These are phyloP conservation scores for Chrysoporthe deuterocubensis DNA, from an alignment of 2,329 filamentous ascomycete species.

Conservation along the genomic window DNA sequence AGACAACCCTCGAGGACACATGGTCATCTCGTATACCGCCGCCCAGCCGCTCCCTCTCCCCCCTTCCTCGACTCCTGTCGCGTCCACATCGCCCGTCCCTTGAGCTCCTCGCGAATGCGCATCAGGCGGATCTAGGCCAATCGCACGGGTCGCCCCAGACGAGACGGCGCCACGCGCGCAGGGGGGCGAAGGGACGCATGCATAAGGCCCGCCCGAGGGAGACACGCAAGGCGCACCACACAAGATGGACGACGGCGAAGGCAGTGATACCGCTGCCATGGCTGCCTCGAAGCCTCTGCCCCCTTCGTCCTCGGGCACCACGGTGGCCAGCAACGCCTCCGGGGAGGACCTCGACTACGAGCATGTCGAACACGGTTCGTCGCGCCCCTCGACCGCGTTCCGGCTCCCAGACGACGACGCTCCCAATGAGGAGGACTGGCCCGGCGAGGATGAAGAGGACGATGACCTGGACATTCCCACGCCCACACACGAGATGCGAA, in stretches of 20 bases:
- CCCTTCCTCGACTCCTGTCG: neutral
- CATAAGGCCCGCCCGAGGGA: neutral
- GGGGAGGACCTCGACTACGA: slow-evolving; percentile 12
- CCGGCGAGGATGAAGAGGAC: neutral
- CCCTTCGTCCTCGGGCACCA: slow-evolving; percentile 20
- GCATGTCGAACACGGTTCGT: slow-evolving; percentile 5
- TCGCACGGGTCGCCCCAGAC: neutral
- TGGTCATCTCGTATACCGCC: neutral
- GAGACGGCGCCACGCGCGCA: slow-evolving; percentile 14
- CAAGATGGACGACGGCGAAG: slow-evolving; percentile 20
- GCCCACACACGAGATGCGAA: slow-evolving; percentile 14
- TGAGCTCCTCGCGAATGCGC: neutral
- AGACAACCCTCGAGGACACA: neutral
- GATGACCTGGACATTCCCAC: slow-evolving; percentile 22
- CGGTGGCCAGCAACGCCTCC: slow-evolving; percentile 12
- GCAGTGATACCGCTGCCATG: slow-evolving; percentile 17
- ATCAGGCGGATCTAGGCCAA: no score
- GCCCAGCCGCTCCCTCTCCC: neutral
- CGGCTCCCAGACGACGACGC: slow-evolving; percentile 16
- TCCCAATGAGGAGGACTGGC: neutral
- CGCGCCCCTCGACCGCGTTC: slow-evolving; percentile 25
- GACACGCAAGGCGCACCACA: neutral
- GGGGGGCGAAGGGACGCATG: slow-evolving; percentile 1
- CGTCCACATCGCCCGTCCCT: neutral
- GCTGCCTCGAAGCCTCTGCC: slow-evolving; percentile 25